Base-by-base conservation (phyloP, 2,329 filamentous ascomycete genomes). In the Colletotrichum costaricense region DNA sequence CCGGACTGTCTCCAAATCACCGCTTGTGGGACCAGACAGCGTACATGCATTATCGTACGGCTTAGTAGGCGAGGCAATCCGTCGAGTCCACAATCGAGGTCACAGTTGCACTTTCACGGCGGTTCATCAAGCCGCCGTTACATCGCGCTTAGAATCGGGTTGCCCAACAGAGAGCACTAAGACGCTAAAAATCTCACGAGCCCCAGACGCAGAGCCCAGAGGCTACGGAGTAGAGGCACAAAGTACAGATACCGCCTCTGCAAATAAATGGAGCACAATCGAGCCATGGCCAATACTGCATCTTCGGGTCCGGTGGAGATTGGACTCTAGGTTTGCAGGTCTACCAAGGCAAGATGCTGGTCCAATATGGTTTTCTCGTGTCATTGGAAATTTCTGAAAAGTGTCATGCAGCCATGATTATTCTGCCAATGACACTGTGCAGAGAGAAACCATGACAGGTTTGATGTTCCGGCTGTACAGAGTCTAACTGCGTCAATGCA, bases 61-160 rank as follows among this genome's bases (percentile, higher is more conserved):
- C 46, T 54, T 56, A 9, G 42, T 55, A 64, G 42, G 54, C 67
- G 30, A 62, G 58, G 35, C 12, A 11, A 62, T 60, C 60, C 46
- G 70, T 22, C 22, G 7, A 35, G 65, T 33, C 71, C 56, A 57
- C 55, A 57, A 56, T 49, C 16, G 8, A 8, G 49, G 56, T n/a
- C 22, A 33, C 46, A 22, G 69, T 69, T 11, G 46, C 38, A 35
- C 26, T 57, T 22, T 63, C 42, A 46, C 46, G 60, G 58, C 24
- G 71, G 62, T 66, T 73, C 67, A 62, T 38, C 16, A 19, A 66
- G 56, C 35, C 67, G 60, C 49, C 8, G 71, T 73, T 73, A 73
- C 71, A 73, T 73, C 56, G 71, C 62, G 52, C 49, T 60, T 30
- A 59, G 30, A 60, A 58, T 56, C n/a, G 26, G 60, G 42, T 52